These are phyloP conservation scores for Catenaria anguillulae DNA, from an alignment of 371 early-diverging fungal species.

Conservation along the genomic window DNA sequence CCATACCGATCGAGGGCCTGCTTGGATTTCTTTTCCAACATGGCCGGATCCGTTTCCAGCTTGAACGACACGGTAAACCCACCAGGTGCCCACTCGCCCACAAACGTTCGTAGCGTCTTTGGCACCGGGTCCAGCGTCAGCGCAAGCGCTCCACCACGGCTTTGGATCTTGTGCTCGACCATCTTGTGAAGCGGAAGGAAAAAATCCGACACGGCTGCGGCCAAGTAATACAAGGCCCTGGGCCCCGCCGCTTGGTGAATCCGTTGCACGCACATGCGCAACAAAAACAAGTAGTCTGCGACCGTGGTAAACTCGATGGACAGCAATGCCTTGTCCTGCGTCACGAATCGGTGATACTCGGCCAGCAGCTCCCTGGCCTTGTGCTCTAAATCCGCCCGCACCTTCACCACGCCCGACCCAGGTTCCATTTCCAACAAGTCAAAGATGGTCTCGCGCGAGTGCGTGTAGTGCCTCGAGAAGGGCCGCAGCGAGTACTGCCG, in stretches of 20 bases:
- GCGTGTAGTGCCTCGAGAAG: slow-evolving; percentile 77
- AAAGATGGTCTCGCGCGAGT: slow-evolving; percentile 56
- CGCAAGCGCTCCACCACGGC: slow-evolving; percentile 49
- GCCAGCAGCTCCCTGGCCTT: not conserved
- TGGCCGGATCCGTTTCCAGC: slow-evolving; percentile 78
- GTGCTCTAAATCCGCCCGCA: not conserved
- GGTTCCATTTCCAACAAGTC: slow-evolving; percentile 47
- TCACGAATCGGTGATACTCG: slow-evolving; percentile 24
- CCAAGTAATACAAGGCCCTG: slow-evolving; percentile 82
- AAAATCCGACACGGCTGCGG: slow-evolving; percentile 96
- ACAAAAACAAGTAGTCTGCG: slow-evolving; percentile 77
- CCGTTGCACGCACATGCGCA: slow-evolving; percentile 51
- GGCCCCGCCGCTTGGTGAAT: slow-evolving; percentile 46
- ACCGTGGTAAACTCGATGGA: slow-evolving; percentile 78
- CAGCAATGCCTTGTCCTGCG: slow-evolving; percentile 45
- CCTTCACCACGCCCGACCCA: not conserved
- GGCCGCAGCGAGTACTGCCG: slow-evolving; percentile 87
- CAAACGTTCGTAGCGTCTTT: slow-evolving; percentile 83
- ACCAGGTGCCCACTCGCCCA: slow-evolving; percentile 71
- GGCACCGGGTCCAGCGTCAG: slow-evolving; percentile 89
- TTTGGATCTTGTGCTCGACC: slow-evolving; percentile 96
- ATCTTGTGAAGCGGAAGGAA: slow-evolving; percentile 79
- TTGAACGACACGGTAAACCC: slow-evolving; percentile 93
- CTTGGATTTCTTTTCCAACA: slow-evolving; percentile 67
- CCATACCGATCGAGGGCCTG: slow-evolving; percentile 72